Conservation (phyloP, 768 basidiomycete species). For the Leccinum subgranulosum region DNA sequence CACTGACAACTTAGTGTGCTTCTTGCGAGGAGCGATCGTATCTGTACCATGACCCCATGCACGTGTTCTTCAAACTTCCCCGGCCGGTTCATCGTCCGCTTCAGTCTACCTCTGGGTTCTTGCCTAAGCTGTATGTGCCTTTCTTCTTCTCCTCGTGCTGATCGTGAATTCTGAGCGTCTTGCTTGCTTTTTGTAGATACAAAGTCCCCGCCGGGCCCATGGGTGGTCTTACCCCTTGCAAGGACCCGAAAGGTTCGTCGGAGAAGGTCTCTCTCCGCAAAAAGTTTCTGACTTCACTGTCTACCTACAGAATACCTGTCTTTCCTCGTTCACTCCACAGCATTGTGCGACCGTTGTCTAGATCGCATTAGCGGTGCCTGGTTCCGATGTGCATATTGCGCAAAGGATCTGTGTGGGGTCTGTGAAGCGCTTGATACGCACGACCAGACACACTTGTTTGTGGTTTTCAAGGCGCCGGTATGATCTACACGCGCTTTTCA, state of each 20-base stretch:
- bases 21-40: constrained; percentile 80
- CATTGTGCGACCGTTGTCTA: constrained; percentile 87
- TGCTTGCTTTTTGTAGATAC: constrained; percentile 45
- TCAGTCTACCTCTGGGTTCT: constrained; percentile 51
- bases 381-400: constrained; percentile 89
- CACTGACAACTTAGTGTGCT: constrained; percentile 53
- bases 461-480: constrained; percentile 84
- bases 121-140: constrained; percentile 61
- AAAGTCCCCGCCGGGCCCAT: constrained; percentile 57
- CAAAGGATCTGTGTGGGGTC: constrained; percentile 79
- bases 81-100: constrained; percentile 69
- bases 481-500: constrained; percentile 18
- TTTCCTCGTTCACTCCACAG: constrained; percentile 56
- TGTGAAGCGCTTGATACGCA: constrained; percentile 84
- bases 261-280: not conserved
- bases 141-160: not conserved
- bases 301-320: constrained; percentile 54
- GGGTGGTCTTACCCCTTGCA: constrained; percentile 33
- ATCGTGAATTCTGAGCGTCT: constrained; percentile 7
- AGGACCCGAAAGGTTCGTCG: constrained; percentile 55
- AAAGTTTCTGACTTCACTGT: not conserved
- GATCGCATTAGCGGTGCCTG: constrained; percentile 80
- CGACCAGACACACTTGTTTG: constrained; percentile 76
- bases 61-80: constrained; percentile 85
- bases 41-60: constrained; percentile 74